Evolutionary conservation across 2,329 filamentous ascomycete genomes (phyloP), one percentile per base, ranked within the genome.

Genomic region (Penicillium sp.): DNA sequence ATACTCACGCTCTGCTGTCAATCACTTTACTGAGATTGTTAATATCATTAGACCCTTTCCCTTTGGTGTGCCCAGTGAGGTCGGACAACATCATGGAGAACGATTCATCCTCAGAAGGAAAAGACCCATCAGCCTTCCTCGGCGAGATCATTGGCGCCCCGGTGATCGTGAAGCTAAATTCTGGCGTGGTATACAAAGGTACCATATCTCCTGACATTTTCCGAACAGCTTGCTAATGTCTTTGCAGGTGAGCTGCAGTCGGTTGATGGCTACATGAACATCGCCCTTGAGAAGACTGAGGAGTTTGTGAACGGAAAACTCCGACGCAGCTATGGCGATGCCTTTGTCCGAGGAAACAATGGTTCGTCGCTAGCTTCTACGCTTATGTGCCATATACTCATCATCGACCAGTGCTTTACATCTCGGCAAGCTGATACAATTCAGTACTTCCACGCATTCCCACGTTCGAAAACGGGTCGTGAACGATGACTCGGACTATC

Each of bases 211-310:
- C 24, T 32, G 10, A 1, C 1, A n/a, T 31, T 9, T 18, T 1
- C 15, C 33, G 15, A 18, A 5, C 6, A 3, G 9, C 4, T 13
- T 29, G 9, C 47, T 58, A 44, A 62, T 41, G 2, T 4, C 12
- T 25, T 15, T 29, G 15, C 55, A 96, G 92, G 93, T 61, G 90
- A 96, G 69, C 81, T 97, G 32, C 91, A 97, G 70, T 95, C 91
- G 0, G 92, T 98, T 43, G 93, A 98, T 71, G 93, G 93, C 45
- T 98, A 97, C 75, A 98, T 98, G 93, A 98, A 98, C 75, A 96
- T 98, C 69, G 92, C 93, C 10, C 81, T 98, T 27, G 93, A 98
- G 72, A 93, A 95, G 75, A 95, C 90, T 18, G 86, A 89, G 58
- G 93, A 98, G 74, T 90, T 86, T 62, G 87, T 96, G 60, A 87